Base-by-base conservation (phyloP, 2,329 filamentous ascomycete species). In the Fusarium coffeatum region DNA sequence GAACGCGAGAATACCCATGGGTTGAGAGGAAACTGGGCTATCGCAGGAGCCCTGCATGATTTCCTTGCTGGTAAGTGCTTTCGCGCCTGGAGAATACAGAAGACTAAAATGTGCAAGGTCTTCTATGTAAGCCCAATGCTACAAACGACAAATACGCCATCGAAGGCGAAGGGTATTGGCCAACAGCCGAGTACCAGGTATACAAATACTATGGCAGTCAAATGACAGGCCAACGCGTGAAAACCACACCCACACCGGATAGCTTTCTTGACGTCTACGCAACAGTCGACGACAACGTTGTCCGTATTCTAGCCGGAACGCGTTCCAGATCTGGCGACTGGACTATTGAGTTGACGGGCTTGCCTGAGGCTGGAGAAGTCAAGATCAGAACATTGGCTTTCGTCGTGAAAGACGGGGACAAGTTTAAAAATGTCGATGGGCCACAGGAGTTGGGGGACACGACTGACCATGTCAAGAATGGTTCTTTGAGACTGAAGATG, bases 11-110 rank as follows among this genome's bases (percentile, higher is more conserved):
- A 85, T 58, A 70, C 79, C 6, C 69, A 73, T 11, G 83, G 83
- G 1, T 74, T 85, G 1, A 78, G 83, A 5, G 83, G 80, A 1
- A 85, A 85, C 63, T 85, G 84, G 84, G 78, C 78, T 7, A 76
- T 75, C 4, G 78, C 76, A n/a, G 74, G 69, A 20, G 72, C 72
- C 1, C 75, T 86, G 12, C 84, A 84, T 67, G 83, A 86, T 59
- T 80, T 79, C 22, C 59, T 85, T 25, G 83, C 82, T 15, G 61
- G 61, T 64, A 25, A 9, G 61, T 42, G 5, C 1, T 1, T 18
- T 7, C 0, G 6, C 4, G 5, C 16, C 3, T 37, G 3, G 4
- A 2, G 3, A 11, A n/a, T n/a, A 37, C 34, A 12, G 1, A 6
- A 12, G 6, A 12, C 8, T 64, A 0, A 64, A 5, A 20, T 41